Evolutionary conservation across 1,284 basidiomycete genomes (phyloP), one percentile per base, ranked within the genome.

Genomic region (Cryptococcus amylolentus): DNA sequence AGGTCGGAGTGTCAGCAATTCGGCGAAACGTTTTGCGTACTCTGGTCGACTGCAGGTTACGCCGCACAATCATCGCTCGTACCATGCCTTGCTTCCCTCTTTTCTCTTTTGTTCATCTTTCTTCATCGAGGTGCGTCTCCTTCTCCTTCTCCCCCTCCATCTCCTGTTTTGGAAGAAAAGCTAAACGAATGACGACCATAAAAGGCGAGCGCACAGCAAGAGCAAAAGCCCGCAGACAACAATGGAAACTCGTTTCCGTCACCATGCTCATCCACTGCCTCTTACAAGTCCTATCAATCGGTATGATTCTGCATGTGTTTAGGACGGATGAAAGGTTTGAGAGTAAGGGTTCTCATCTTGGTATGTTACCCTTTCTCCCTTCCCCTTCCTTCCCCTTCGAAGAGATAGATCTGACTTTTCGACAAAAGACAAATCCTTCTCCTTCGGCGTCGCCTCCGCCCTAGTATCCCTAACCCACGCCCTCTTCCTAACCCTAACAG

Each of bases 171-270:
- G 31, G 20, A 3, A 20, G 23, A 1, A 20, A 31, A 43, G 46
- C 27, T 49, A 23, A 23, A 23, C 23, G 23, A 26, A 23, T 35
- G n/a, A 0, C 1, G n/a, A 0, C 1, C 18, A 14, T n/a, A 20
- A 7, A 37, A 73, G 70, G 73, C 16, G 64, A 73, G 38, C 61
- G 71, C 16, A 70, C 69, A 4, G 71, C 71, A n/a, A 61, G 76
- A 45, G 76, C 75, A 5, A 65, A 68, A 50, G 72, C 75, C 5
- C 60, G 76, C 28, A 55, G 71, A 57, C 68, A 75, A 44, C 74
- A 76, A 41, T 78, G 76, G 76, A 77, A 76, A 62, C 68, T 78
- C 37, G 75, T 78, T 9, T 76, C 74, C 0, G 71, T 63, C 12
- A 71, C 75, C 2, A 76, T 76, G 73, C 51, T 68, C 26, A 70